Evolutionary conservation across 2,329 filamentous ascomycete species (phyloP).

Genomic region (Sphaerulina vaccinii): DNA sequence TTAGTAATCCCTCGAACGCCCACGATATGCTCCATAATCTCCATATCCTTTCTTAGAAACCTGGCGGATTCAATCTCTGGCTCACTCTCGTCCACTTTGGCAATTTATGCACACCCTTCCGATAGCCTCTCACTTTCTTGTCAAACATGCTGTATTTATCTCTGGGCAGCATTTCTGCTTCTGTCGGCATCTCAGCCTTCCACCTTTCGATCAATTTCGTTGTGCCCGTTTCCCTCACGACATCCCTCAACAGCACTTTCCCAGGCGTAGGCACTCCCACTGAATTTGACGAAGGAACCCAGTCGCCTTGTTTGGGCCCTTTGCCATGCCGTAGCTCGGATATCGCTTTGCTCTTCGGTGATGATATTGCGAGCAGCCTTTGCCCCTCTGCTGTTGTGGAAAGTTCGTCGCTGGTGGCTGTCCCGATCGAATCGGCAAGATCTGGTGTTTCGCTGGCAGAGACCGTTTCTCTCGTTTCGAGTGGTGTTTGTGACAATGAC

Average conservation of each 20-base stretch:
- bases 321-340: constrained; percentile 32
- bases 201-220: constrained; percentile 79
- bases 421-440: constrained; percentile 10
- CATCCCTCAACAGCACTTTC: constrained; percentile 24
- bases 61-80: constrained; percentile 89
- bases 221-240: constrained; percentile 50
- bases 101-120: constrained; percentile 87
- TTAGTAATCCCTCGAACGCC: not conserved
- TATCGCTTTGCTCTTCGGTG: constrained; percentile 14
- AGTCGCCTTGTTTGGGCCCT: constrained; percentile 35
- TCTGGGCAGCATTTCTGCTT: constrained; percentile 90
- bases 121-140: constrained; percentile 89
- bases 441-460: constrained; percentile 1
- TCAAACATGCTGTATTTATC: constrained; percentile 99
- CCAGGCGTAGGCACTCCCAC: constrained; percentile 17
- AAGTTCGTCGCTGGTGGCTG: constrained; percentile 32
- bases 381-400: constrained; percentile 35
- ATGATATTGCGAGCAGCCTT: constrained; percentile 27
- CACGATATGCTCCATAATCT: not conserved
- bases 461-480: constrained; percentile 7
- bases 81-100: constrained; percentile 90
- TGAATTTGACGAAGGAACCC: constrained; percentile 22
- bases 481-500: constrained; percentile 11
- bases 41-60: constrained; percentile 63
- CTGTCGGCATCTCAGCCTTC: constrained; percentile 94